Evolutionary conservation across 768 basidiomycete genomes (phyloP), one percentile per base, ranked within the genome.

Genomic region (Pilatotrama ljubarskyi): DNA sequence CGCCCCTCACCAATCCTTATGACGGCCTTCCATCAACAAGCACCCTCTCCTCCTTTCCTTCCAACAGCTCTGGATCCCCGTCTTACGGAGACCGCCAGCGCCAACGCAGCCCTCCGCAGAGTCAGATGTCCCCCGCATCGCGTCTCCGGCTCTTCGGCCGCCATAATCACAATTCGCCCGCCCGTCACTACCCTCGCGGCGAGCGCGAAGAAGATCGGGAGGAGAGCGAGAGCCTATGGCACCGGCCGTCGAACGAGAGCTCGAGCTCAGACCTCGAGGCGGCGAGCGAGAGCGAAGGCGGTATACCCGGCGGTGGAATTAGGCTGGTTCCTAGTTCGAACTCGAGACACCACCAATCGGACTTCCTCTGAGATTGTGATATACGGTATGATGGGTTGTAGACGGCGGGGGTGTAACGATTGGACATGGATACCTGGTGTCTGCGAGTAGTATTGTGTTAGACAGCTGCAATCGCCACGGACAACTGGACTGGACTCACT

Each of bases 181-280:
- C 64, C 38, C 58, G 65, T 32, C 43, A 67, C 32, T 73, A 73
- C 43, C 72, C 72, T 5, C 58, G 60, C 14, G 66, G 68, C 25
- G 55, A 63, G 36, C 51, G 55, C 5, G 63, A 64, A 5, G 69
- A 68, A 32, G 71, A 73, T 55, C 61, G 51, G 37, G 70, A 70
- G 55, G 70, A 73, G 65, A 73, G 69, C 55, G 61, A 60, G 54
- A 66, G 68, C 41, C 61, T 73, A 9, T 69, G 61, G 65, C 61
- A 63, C 18, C 42, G 64, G 26, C 55, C 40, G 11, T 65, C 69
- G 51, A 58, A 58, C 38, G 61, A 63, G 38, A 51, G 55, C 51
- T 22, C 41, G 5, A 40, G 58, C 18, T 64, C 62, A 25, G 66
- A 63, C n/a, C 24, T 37, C 62, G 62, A 41, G 58, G 51, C 35